Base-by-base conservation (phyloP, 257 asterid species). In the Gardenia jasminoides region DNA sequence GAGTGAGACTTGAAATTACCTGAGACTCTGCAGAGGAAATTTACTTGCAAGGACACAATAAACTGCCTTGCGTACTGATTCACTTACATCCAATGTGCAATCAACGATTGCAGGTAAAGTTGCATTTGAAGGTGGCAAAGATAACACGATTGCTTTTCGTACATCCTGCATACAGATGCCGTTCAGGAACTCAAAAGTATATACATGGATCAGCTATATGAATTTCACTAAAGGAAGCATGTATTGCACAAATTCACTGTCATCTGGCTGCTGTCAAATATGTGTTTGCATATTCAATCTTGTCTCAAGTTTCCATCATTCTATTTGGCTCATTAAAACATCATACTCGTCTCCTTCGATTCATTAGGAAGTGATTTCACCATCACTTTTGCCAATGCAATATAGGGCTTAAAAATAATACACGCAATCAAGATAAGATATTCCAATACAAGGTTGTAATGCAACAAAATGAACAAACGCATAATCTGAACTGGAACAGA, bases 1-100 rank as follows among this genome's bases (percentile, higher is more conserved):
- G 48, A 19, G 64, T 28, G 20, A 46, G 59, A 67, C 80, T 56
- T 36, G 68, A 78, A 80, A 64, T 90, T 83, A 93, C 99, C 98
- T 95, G 78, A 95, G 97, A 84, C 94, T 92, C 86, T 95, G 97
- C 73, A 92, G 88, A 12, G 98, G 97, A 81, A 90, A 91, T 87
- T 93, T 95, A 86, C 89, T 86, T 69, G 93, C 92, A 76, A 95
- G 84, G 69, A 90, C 96, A 78, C 84, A 83, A 82, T 93, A 95
- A 70, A 95, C 96, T 70, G 98, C 93, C 87, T 87, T 95, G 77
- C 99, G 86, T 68, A 92, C 99, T 30, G 93, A 85, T 81, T 95
- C 99, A 67, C 86, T 88, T 83, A 91, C 94, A 86, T 96, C 98
- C 83, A 93, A 85, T 72, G 98, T 91, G 85, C 96, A 89, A 65